These are phyloP conservation scores for Populus euphratica DNA, from an alignment of 345 rosid species.

Conservation along the genomic window DNA sequence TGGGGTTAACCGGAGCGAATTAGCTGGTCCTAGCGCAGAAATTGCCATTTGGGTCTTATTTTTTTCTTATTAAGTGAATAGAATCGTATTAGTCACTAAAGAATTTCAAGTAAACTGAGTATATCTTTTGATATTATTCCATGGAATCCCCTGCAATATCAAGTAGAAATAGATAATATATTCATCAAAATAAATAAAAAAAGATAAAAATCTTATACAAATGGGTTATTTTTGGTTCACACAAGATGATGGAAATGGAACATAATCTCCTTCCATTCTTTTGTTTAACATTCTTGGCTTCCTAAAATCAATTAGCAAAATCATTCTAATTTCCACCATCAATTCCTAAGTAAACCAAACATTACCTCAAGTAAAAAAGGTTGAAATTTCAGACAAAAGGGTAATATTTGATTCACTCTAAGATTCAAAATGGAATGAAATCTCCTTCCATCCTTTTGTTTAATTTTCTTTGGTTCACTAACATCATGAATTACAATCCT, in stretches of 20 bases:
- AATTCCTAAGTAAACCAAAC: neutral
- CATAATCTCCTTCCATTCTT: neutral
- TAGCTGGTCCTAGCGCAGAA: slow-evolving; percentile 47
- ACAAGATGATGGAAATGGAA: neutral
- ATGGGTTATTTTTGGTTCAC: neutral
- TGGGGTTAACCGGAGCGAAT: slow-evolving; percentile 43
- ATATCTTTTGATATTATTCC: neutral
- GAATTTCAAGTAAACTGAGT: neutral
- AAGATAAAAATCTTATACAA: neutral
- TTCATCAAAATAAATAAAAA: neutral
- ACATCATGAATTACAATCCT: neutral
- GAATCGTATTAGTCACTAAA: neutral
- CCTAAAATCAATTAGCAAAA: neutral
- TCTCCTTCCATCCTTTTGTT: neutral
- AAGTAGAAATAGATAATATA: neutral
- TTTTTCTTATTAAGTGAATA: neutral
- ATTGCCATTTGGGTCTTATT: slow-evolving; percentile 19
- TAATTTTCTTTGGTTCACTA: neutral
- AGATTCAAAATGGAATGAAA: neutral
- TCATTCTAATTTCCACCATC: neutral
- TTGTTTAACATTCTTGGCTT: neutral
- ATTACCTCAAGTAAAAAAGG: neutral
- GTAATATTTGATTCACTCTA: neutral
- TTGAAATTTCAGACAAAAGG: neutral
- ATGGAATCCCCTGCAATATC: neutral